Evolutionary conservation across 805 yeast genomes (phyloP), one percentile per base, ranked within the genome.

Genomic region (Sungouiella blattae): DNA sequence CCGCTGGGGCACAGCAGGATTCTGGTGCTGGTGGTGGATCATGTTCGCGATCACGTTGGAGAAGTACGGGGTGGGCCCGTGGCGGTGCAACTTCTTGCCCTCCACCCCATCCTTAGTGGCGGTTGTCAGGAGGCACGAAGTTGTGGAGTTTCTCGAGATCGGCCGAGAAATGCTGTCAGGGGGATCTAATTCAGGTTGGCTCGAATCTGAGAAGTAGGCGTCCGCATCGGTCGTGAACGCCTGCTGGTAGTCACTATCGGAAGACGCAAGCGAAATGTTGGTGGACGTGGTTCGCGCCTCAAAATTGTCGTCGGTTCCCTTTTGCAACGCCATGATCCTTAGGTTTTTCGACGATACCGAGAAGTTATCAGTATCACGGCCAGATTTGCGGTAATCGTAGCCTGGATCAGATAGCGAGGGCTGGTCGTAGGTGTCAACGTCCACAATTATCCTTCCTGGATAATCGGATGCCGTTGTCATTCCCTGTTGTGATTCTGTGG

Each of bases 51-150:
- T 49, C 5, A 63, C 44, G 30, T 58, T 58, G 30, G 52, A 51
- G 2, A 67, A 57, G 39, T 60, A 66, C 2, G 58, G 52, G n/a
- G 60, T 57, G 5, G 66, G 67, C 0, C 69, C 67, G 18, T 52
- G 53, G 30, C 80, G 60, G 46, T 69, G 77, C 28, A 76, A 62
- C 31, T 73, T 59, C 40, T 74, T 72, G 4, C 88, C 88, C 50
- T 81, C 86, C 4, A 80, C 56, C 0, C 88, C 87, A 53, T 82
- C 87, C 46, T 82, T 81, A 12, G 85, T 79, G 15, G 87, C 87
- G 4, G 83, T 79, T 26, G 81, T 78, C 0, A 87, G 80, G n/a
- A 81, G 53, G 22, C 84, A 81, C 1, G 86, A 78, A 0, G 84
- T 77, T 13, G 74, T 72, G 16, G 83, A 77, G 30, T 73, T 71